Evolutionary conservation across 2,329 filamentous ascomycete genomes (phyloP).

Genomic region (Penicillium digitatum): DNA sequence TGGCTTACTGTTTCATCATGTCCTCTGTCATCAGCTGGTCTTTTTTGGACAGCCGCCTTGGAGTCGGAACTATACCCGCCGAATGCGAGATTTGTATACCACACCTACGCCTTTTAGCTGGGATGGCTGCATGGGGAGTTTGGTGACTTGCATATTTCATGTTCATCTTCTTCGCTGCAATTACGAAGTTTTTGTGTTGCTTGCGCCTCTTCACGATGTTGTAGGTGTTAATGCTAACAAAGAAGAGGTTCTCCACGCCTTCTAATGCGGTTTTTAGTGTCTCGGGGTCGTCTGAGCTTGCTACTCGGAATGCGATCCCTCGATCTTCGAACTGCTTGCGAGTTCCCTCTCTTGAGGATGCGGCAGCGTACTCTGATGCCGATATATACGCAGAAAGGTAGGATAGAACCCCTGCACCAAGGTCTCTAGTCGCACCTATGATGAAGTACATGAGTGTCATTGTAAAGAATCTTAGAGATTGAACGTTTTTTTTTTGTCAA

Average conservation of each 20-base stretch:
- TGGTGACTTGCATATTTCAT: slow-evolving; percentile 47
- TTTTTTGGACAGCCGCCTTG: slow-evolving; percentile 54
- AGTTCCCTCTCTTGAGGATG: slow-evolving; percentile 47
- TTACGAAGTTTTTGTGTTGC: slow-evolving; percentile 50
- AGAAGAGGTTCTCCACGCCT: slow-evolving; percentile 53
- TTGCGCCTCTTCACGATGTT: slow-evolving; percentile 47
- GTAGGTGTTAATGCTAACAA: slow-evolving; percentile 54
- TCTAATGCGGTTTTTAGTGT: slow-evolving; percentile 49
- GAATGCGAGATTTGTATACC: slow-evolving; percentile 60
- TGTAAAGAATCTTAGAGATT: neutral
- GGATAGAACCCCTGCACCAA: slow-evolving; percentile 33
- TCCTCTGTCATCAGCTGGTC: slow-evolving; percentile 57
- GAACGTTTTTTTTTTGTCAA: neutral
- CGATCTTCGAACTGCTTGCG: slow-evolving; percentile 38
- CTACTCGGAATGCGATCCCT: slow-evolving; percentile 50
- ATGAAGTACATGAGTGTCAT: slow-evolving; percentile 40
- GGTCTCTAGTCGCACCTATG: slow-evolving; percentile 38
- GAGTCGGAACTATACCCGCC: slow-evolving; percentile 43
- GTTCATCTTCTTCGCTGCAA: slow-evolving; percentile 51
- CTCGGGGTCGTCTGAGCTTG: slow-evolving; percentile 49
- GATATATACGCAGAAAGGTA: slow-evolving; percentile 37
- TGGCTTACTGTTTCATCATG: slow-evolving; percentile 43
- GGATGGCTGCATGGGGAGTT: slow-evolving; percentile 45
- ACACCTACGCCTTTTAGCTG: slow-evolving; percentile 44
- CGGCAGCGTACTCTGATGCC: slow-evolving; percentile 47